Conservation (phyloP, 768 basidiomycete genomes). For the Termitomyces titanicus region DNA sequence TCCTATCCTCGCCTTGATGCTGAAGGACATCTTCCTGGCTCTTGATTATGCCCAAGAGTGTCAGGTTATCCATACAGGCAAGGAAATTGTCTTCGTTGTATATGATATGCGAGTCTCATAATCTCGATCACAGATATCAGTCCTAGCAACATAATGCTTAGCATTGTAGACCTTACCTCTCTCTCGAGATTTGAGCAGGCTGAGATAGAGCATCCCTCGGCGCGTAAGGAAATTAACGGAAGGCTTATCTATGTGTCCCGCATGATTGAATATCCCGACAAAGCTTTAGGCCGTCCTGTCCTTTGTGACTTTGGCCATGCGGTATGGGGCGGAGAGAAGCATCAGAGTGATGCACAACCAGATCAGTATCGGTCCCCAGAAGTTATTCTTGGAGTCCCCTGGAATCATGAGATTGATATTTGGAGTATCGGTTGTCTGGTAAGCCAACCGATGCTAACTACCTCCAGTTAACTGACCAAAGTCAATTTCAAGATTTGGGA, state of each 20-base stretch:
- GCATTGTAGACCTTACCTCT: not conserved
- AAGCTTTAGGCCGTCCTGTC: conserved; percentile 4
- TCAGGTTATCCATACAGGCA: not conserved
- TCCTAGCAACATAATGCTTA: not conserved
- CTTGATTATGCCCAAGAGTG: not conserved
- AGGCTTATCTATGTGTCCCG: conserved; percentile 14
- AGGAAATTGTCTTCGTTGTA: not conserved
- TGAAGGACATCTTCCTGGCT: not conserved
- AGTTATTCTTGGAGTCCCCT: conserved; percentile 22
- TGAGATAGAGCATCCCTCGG: conserved; percentile 8
- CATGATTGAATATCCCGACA: not conserved
- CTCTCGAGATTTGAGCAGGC: conserved; percentile 8
- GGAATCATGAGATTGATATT: conserved; percentile 25
- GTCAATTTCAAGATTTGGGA: not conserved
- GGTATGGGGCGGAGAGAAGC: conserved; percentile 1
- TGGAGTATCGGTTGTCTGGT: conserved; percentile 28
- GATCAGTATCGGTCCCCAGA: conserved; percentile 24
- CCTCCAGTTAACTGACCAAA: not conserved
- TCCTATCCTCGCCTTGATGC: not conserved
- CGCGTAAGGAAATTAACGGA: conserved; percentile 13
- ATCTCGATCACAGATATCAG: not conserved
- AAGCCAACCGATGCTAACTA: not conserved
- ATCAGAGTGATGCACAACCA: conserved; percentile 20
- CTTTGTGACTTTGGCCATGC: conserved; percentile 23
- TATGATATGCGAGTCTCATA: not conserved